These are phyloP conservation scores for Yamadazyma jaroonii DNA, from an alignment of 1,139 yeast species.

Conservation along the genomic window DNA sequence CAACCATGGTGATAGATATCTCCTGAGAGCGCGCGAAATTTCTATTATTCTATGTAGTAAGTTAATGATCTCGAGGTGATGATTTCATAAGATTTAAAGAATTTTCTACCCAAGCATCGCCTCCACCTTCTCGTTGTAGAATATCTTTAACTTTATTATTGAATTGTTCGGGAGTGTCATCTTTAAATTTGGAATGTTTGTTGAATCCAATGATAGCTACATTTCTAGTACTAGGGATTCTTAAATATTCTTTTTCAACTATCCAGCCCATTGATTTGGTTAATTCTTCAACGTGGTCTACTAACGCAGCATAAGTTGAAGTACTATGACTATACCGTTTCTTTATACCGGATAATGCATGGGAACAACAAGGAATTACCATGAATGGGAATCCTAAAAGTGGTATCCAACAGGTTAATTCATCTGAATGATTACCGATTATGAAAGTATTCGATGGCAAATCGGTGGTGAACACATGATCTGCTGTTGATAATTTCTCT, in stretches of 20 bases:
- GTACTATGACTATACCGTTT: conserved; percentile 47
- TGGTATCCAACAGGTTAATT: conserved; percentile 94
- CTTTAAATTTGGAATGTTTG: conserved; percentile 16
- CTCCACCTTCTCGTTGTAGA: conserved; percentile 77
- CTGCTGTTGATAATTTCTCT: conserved; percentile 50
- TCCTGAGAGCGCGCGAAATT: background rate
- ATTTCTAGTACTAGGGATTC: conserved; percentile 94
- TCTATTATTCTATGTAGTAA: background rate
- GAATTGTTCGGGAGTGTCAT: conserved; percentile 24
- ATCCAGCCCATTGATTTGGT: conserved; percentile 77
- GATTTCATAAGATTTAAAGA: conserved; percentile 63
- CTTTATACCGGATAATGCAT: conserved; percentile 74
- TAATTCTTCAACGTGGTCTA: conserved; percentile 76
- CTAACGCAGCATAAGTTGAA: conserved; percentile 79
- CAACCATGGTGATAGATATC: conserved; percentile 17
- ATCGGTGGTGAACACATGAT: conserved; percentile 60
- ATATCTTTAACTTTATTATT: conserved; percentile 51
- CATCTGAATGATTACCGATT: conserved; percentile 95
- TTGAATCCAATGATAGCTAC: conserved; percentile 78
- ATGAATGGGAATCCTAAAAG: conserved; percentile 80
- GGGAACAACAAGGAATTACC: conserved; percentile 96
- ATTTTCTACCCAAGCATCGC: conserved; percentile 86
- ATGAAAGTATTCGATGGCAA: conserved; percentile 71
- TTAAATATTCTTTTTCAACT: conserved; percentile 77
- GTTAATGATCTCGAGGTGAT: conserved; percentile 43